phyloP scores from a whole-genome alignment of 192 early-diverging fungal genomes.

The Coemansia furcata region DNA sequence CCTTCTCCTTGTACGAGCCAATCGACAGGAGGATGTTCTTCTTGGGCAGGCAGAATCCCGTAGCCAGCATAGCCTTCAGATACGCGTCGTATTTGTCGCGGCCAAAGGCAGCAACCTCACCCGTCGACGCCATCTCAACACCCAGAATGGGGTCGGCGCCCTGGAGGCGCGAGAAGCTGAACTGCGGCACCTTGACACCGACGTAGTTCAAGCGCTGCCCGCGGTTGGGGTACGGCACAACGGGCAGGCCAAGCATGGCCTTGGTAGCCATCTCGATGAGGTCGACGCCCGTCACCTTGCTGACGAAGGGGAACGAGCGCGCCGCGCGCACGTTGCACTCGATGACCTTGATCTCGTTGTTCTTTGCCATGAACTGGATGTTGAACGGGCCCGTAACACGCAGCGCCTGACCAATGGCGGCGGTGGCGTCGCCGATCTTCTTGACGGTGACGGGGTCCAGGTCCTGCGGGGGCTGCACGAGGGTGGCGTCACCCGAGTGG shows the following conservation, averaged over 20 bases:
- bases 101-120: conserved; percentile 98
- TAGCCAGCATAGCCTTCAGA: conserved; percentile 91
- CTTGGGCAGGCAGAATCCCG: conserved; percentile 87
- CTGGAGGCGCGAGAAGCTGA: conserved; percentile 90
- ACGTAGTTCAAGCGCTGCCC: conserved; percentile 77
- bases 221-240: conserved; percentile 77
- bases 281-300: conserved; percentile 93
- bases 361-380: conserved; percentile 99
- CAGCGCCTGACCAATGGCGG: conserved; percentile 88
- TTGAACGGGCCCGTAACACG: conserved; percentile 98
- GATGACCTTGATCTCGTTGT: conserved; percentile 99
- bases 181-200: conserved; percentile 97
- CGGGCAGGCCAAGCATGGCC: conserved; percentile 85
- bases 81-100: conserved; percentile 98
- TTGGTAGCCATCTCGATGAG: conserved; percentile 96
- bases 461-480: conserved; percentile 94
- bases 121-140: conserved; percentile 99
- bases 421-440: conserved; percentile 89
- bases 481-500: conserved; percentile 97
- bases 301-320: conserved; percentile 96
- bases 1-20: conserved; percentile 98
- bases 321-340: conserved; percentile 98
- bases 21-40: conserved; percentile 97
- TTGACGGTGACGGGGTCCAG: conserved; percentile 90
- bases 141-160: conserved; percentile 98